Evolutionary conservation across 495 filamentous ascomycete species (phyloP).

Genomic region (Aspergillus heteromorphus): DNA sequence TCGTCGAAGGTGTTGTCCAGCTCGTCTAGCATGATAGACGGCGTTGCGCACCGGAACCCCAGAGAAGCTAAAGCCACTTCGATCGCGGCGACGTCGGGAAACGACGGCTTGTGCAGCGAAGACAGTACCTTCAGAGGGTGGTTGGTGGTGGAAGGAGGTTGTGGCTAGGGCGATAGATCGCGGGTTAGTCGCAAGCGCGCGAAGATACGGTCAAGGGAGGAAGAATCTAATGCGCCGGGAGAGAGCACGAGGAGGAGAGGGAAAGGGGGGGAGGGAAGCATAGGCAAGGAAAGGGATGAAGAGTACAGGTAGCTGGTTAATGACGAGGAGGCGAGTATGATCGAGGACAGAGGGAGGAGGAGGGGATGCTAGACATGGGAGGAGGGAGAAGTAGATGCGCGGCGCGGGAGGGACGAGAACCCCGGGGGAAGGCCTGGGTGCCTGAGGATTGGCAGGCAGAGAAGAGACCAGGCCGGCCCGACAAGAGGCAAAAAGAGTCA

Average conservation of each 20-base stretch:
- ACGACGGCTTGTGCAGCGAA: conserved; percentile 6
- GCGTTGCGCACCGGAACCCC: conserved; percentile 24
- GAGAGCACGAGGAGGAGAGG: background rate
- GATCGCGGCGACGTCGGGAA: conserved; percentile 18
- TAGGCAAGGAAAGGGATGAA: conserved; percentile 7
- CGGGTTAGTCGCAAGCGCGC: conserved; percentile 21
- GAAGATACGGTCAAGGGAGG: conserved; percentile 6
- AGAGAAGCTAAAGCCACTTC: conserved; percentile 15
- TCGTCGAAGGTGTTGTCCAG: conserved; percentile 55
- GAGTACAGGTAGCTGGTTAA: background rate
- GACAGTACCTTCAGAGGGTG: background rate
- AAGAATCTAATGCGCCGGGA: background rate
- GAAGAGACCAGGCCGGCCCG: conserved; percentile 2
- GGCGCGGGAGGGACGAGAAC: conserved; percentile 5
- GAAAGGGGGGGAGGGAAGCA: background rate
- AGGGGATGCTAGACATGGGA: conserved; percentile 8
- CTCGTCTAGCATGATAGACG: conserved; percentile 45
- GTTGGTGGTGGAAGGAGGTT: conserved; percentile 4
- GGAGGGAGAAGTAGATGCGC: conserved; percentile 12
- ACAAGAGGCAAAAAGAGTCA: background rate
- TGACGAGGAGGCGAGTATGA: conserved; percentile 13
- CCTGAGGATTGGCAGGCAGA: conserved; percentile 16
- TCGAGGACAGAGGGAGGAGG: conserved; percentile 9
- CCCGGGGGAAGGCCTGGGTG: conserved; percentile 14
- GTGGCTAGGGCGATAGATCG: conserved; percentile 1